A percentile compares a stretch with the other conserved stretches of the same genome.
phyloP scores from a whole-genome alignment of 148 eudicot species.

The Nepenthes gracilis region DNA sequence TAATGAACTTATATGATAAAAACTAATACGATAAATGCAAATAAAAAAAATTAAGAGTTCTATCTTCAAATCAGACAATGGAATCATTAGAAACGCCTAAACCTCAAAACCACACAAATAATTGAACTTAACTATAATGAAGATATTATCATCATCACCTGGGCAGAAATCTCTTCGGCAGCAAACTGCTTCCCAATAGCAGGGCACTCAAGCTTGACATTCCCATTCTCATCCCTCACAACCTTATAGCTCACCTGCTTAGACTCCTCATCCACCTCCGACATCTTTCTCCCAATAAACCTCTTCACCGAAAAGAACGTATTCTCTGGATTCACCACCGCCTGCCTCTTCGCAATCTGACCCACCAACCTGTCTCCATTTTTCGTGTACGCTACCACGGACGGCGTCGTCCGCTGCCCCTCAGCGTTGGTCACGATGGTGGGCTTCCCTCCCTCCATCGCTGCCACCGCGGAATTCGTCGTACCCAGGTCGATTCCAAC shows the following conservation, averaged over 20 bases:
- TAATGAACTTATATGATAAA: too few species aligned
- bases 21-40: too few species aligned
- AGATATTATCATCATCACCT: conserved; percentile 24
- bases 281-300: conserved; percentile 89
- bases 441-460: conserved; percentile 98
- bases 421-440: conserved; percentile 82
- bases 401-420: conserved; percentile 94
- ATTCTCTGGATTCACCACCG: conserved; percentile 87
- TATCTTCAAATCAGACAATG: too few species aligned
- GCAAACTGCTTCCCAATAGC: conserved; percentile 92
- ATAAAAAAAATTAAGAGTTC: too few species aligned
- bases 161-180: conserved; percentile 94
- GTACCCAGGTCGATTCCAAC: conserved; percentile 96
- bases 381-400: conserved; percentile 91
- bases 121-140: too few species aligned
- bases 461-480: conserved; percentile 92
- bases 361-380: conserved; percentile 78
- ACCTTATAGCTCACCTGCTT: conserved; percentile 86
- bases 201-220: conserved; percentile 93
- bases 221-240: conserved; percentile 80
- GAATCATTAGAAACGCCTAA: too few species aligned
- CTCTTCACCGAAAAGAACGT: conserved; percentile 89
- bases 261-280: conserved; percentile 93
- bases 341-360: conserved; percentile 91
- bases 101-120: too few species aligned